A percentile compares a stretch with the other conserved stretches of the same genome.
These are phyloP conservation scores for Pseudocohnilembus persalinus DNA, from an alignment of 169 alveolate species.

Conservation along the genomic window DNA sequence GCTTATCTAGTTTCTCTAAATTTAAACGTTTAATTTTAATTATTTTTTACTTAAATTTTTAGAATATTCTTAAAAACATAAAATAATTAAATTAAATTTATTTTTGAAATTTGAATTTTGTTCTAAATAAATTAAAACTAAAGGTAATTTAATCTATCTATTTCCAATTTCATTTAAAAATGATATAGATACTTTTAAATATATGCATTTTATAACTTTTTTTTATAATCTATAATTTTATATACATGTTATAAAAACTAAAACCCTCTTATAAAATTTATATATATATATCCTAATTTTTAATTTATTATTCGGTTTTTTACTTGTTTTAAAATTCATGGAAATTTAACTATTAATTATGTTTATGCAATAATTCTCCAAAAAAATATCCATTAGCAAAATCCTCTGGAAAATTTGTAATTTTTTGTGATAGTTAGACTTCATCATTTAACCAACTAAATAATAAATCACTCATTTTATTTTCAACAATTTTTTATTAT, in stretches of 20 bases:
- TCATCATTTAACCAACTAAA: conserved; percentile 85
- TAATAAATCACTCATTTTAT: too few species aligned
- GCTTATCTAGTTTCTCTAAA: conserved; percentile 64
- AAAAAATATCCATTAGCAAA: conserved; percentile 83
- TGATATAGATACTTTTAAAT: not conserved
- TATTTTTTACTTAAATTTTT: not conserved
- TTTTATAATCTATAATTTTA: not conserved
- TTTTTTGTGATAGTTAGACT: conserved; percentile 76
- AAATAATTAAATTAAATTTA: not conserved
- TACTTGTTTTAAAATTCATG: conserved; percentile 50
- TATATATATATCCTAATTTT: not conserved
- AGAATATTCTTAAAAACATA: not conserved
- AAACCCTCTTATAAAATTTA: not conserved
- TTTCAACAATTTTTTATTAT: too few species aligned
- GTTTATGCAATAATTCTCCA: conserved; percentile 82
- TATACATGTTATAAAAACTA: too few species aligned
- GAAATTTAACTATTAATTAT: conserved; percentile 74
- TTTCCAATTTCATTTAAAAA: not conserved
- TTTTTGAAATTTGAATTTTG: not conserved
- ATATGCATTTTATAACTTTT: not conserved
- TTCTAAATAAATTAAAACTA: too few species aligned
- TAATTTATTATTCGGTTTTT: not conserved
- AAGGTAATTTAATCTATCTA: too few species aligned
- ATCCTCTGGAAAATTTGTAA: conserved; percentile 78
- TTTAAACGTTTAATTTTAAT: not conserved